Conservation (phyloP, 139 green algal genomes). For the Chlorella sorokiniana region DNA sequence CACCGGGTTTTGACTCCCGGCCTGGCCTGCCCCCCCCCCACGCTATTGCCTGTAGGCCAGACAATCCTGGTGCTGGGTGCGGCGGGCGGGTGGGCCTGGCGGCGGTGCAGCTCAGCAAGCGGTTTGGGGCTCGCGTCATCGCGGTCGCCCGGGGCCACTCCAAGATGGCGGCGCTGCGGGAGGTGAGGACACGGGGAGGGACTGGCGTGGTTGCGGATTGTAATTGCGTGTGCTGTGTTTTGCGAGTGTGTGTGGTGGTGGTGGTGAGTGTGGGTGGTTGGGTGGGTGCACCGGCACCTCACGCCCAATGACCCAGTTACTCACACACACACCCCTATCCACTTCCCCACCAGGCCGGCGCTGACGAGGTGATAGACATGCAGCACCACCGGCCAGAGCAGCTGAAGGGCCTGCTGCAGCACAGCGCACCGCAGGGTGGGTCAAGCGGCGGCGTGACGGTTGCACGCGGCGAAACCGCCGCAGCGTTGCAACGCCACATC, state of each 20-base stretch:
- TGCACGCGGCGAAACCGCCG: no score
- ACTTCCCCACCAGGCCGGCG: constrained; percentile 56
- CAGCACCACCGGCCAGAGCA: constrained; percentile 11
- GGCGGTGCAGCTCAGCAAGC: constrained; percentile 73
- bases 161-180: constrained; percentile 48
- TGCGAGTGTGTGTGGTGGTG: neutral
- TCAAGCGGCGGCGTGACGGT: neutral
- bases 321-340: no score
- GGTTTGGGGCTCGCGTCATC: constrained; percentile 72
- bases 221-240: neutral
- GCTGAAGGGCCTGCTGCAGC: constrained; percentile 44
- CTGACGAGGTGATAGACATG: constrained; percentile 67
- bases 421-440: constrained; percentile 36
- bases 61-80: constrained; percentile 85
- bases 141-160: constrained; percentile 59
- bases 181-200: neutral
- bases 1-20: no score
- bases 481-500: no score
- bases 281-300: no score
- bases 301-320: no score
- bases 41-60: constrained; percentile 57
- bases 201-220: neutral
- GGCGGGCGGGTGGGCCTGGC: constrained; percentile 86
- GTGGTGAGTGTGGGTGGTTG: no score
- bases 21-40: no score